A percentile compares a stretch with the other conserved stretches of the same genome.
Evolutionary conservation across 441 rosid species (phyloP).

Genomic region (Populus hybrid): DNA sequence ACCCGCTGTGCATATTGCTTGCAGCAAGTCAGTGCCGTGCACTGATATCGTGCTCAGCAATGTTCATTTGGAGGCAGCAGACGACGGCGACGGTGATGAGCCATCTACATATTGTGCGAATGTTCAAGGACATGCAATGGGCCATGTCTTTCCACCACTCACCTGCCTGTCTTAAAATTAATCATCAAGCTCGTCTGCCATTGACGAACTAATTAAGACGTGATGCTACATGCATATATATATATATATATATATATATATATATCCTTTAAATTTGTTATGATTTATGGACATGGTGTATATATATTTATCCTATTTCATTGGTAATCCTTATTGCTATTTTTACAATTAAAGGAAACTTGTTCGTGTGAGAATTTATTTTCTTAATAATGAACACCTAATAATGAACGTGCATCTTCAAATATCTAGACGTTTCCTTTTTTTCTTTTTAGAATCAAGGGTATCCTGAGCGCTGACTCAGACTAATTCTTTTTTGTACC

Average conservation of each 20-base stretch:
- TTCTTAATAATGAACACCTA: too few relatives aligned
- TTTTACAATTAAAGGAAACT: too few relatives aligned
- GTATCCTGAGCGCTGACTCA: too few relatives aligned
- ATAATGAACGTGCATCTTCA: too few relatives aligned
- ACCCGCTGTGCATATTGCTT: constrained; percentile 26
- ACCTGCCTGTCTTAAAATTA: constrained; percentile 10
- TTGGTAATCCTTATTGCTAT: too few relatives aligned
- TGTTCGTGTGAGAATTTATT: rapidly evolving
- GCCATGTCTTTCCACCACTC: constrained; percentile 24
- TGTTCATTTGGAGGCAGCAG: constrained; percentile 10
- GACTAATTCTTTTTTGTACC: too few relatives aligned
- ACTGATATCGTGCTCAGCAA: constrained; percentile 28
- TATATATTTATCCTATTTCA: too few relatives aligned
- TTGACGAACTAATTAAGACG: background rate
- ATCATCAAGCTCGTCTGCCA: background rate
- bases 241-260: too few relatives aligned
- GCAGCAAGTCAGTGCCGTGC: constrained; percentile 42
- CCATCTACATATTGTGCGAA: constrained; percentile 29
- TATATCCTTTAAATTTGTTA: too few relatives aligned
- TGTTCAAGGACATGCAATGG: constrained; percentile 27
- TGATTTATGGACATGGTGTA: too few relatives aligned
- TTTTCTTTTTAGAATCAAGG: too few relatives aligned
- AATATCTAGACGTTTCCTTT: too few relatives aligned
- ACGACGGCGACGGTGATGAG: background rate
- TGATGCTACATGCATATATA: background rate